Base-by-base conservation (phyloP, 2,329 filamentous ascomycete genomes). In the Pseudopyricularia cyperi region DNA sequence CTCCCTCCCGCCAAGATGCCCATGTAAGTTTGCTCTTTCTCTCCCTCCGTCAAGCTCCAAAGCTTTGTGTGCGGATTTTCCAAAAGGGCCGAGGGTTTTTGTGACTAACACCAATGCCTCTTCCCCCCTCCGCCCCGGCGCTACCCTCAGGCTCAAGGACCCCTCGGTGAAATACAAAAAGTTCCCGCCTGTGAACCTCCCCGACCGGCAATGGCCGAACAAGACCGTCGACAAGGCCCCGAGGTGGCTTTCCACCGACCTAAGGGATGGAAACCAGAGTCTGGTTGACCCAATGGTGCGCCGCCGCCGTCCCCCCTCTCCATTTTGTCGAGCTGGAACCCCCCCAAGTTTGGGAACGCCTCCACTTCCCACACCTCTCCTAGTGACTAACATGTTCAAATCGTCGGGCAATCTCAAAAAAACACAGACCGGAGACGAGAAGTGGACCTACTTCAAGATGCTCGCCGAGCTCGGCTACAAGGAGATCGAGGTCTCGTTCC, bases 401-500 rank as follows among this genome's bases (percentile, higher is more conserved):
- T 35, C n/a, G 30, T 2, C 26, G 19, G 19, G 12, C 39, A n/a
- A n/a, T n/a, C n/a, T n/a, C n/a, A n/a, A n/a, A n/a, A n/a, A 46
- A 52, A 22, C 19, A 53, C 51, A 93, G 88, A 93, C 89, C 63
- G 89, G 89, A 59, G 88, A 95, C 48, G 89, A 96, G 74, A 97
- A 97, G 72, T 93, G 86, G 81, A 75, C 77, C 55, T 97, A 90
- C 76, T 97, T 97, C 75, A 83, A 90, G 70, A 94, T 95, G 89
- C 80, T 97, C 52, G 81, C 85, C 62, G 82, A 91, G 55, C 77
- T 96, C 49, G 91, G 93, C 60, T 97, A 94, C 77, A 97, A 96
- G 71, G 91, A 97, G 71, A 96, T 97, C 58, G 91, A 97, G 66
- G 85, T 96, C 19, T 93, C 90, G 4, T 97, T 95, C 70, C 91